Conservation (phyloP, 768 basidiomycete genomes). For the Hysterangium stoloniferum region DNA sequence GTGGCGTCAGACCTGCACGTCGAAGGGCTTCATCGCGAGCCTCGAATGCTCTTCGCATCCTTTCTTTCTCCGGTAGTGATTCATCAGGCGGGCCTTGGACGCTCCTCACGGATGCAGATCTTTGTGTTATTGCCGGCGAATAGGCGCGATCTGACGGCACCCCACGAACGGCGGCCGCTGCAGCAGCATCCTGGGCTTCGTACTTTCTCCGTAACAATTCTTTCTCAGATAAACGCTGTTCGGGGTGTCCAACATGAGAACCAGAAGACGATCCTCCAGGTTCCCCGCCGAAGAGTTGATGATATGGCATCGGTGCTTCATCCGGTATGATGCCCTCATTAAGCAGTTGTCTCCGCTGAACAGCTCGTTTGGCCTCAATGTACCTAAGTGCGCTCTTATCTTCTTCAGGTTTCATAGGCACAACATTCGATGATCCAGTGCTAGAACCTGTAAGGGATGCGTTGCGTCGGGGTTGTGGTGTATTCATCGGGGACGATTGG, state of each 20-base stretch:
- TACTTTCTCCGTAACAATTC: constrained; percentile 56
- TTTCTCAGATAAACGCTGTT: constrained; percentile 45
- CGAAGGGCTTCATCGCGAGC: constrained; percentile 11
- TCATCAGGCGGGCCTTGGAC: constrained; percentile 17
- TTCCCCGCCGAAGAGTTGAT: constrained; percentile 47
- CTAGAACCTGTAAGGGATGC: constrained; percentile 19
- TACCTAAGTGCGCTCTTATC: constrained; percentile 73
- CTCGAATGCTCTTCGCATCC: constrained; percentile 13
- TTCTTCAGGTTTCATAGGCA: constrained; percentile 34
- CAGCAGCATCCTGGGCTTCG: constrained; percentile 60
- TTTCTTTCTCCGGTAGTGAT: constrained; percentile 14
- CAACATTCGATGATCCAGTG: constrained; percentile 16
- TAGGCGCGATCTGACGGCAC: background rate
- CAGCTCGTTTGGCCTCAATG: constrained; percentile 64
- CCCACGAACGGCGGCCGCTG: constrained; percentile 20
- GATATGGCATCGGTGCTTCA: constrained; percentile 50
- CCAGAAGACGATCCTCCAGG: constrained; percentile 23
- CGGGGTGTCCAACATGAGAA: constrained; percentile 16
- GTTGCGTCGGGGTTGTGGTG: constrained; percentile 18
- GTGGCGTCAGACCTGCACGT: constrained; percentile 15
- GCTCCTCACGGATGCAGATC: constrained; percentile 9
- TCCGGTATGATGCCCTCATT: constrained; percentile 17
- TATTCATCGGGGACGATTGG: constrained; percentile 3
- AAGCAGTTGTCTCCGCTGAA: constrained; percentile 45
- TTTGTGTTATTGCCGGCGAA: constrained; percentile 19